Evolutionary conservation across 805 yeast genomes (phyloP).

Genomic region (Myxozyma sirexii): DNA sequence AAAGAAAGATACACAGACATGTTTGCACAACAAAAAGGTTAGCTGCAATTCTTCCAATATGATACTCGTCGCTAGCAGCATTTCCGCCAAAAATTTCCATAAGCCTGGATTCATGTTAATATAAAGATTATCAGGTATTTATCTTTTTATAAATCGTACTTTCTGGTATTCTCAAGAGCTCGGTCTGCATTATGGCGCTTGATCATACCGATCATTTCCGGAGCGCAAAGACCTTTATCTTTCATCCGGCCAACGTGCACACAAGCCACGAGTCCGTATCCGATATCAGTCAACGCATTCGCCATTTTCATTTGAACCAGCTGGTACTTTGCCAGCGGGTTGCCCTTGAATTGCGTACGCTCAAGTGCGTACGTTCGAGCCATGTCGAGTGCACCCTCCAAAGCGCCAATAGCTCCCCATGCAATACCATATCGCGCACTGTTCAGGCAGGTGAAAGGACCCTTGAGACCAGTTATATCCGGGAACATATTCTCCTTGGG

Average conservation of each 20-base stretch:
- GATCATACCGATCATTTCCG: conserved; percentile 50
- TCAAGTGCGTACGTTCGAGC: conserved; percentile 47
- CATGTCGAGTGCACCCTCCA: conserved; percentile 46
- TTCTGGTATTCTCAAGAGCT: conserved; percentile 45
- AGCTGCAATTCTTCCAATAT: conserved; percentile 48
- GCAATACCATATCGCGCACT: conserved; percentile 50
- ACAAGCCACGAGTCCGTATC: conserved; percentile 46
- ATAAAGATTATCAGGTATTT: neutral
- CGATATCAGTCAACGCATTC: conserved; percentile 47
- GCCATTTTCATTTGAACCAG: conserved; percentile 49
- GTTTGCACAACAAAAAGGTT: conserved; percentile 51
- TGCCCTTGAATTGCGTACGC: conserved; percentile 45
- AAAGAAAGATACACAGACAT: conserved; percentile 34
- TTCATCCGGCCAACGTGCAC: conserved; percentile 49
- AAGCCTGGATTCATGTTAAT: conserved; percentile 27
- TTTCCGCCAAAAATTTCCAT: conserved; percentile 53
- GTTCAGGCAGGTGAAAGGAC: conserved; percentile 51
- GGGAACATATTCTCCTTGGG: conserved; percentile 49
- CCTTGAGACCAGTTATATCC: conserved; percentile 46
- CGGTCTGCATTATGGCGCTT: conserved; percentile 50
- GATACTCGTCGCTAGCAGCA: conserved; percentile 50
- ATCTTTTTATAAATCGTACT: conserved; percentile 18
- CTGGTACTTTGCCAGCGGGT: conserved; percentile 48
- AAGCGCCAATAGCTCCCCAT: conserved; percentile 51
- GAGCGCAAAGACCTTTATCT: conserved; percentile 45